phyloP scores from a whole-genome alignment of 2,329 filamentous ascomycete genomes.

The Paracorniculantispora psalliotae region DNA sequence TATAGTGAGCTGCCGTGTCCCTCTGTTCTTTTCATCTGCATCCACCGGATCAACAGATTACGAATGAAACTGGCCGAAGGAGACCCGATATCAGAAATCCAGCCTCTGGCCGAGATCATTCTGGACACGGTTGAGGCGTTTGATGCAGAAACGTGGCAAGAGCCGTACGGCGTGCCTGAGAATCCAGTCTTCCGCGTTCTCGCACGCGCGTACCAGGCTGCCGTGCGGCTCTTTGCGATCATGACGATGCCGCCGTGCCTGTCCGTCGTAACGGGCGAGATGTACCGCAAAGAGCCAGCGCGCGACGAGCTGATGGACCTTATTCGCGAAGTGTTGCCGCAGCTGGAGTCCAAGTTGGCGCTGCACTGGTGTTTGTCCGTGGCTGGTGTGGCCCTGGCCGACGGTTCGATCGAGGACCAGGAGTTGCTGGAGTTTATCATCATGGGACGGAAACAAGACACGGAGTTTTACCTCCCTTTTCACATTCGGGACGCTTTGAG shows the following conservation, averaged over 20 bases:
- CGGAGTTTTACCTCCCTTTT: background rate
- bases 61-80: background rate
- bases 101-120: background rate
- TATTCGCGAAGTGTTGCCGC: background rate
- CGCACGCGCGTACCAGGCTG: background rate
- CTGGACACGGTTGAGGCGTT: background rate
- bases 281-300: background rate
- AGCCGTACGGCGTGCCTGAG: slow-evolving; percentile 1
- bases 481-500: background rate
- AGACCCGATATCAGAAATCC: background rate
- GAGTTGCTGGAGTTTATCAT: background rate
- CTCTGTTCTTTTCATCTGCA: background rate
- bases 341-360: background rate
- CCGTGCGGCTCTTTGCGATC: slow-evolving; percentile 2
- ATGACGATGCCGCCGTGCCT: slow-evolving; percentile 1
- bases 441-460: background rate
- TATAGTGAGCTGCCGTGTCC: slow-evolving; percentile 6
- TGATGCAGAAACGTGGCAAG: background rate
- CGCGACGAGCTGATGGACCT: background rate
- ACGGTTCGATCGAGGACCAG: background rate
- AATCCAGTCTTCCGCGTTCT: background rate
- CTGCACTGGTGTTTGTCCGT: slow-evolving; percentile 3
- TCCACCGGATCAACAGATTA: background rate
- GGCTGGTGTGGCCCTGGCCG: background rate
- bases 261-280: background rate